Conservation (phyloP, 2,329 filamentous ascomycete genomes). For the Alternaria burnsii region DNA sequence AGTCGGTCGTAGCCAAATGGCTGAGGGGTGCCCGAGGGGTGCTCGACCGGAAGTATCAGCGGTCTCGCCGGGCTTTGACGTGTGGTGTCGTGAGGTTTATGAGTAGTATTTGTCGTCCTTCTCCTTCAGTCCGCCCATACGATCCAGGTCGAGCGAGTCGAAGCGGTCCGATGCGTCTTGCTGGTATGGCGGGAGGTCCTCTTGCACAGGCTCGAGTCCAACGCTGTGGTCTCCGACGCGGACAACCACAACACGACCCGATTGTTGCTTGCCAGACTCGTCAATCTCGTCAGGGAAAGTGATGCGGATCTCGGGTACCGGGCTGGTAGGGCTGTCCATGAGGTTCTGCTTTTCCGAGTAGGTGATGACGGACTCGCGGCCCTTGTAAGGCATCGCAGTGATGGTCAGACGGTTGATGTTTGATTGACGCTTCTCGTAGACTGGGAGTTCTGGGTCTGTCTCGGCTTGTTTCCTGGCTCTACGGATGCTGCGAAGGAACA, state of each 20-base stretch:
- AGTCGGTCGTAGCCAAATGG: constrained; percentile 51
- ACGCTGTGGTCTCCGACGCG: constrained; percentile 88
- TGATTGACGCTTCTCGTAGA: constrained; percentile 69
- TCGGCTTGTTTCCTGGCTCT: constrained; percentile 57
- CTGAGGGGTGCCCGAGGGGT: constrained; percentile 27
- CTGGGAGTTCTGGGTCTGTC: constrained; percentile 63
- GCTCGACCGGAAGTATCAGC: constrained; percentile 19
- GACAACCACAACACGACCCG: constrained; percentile 89
- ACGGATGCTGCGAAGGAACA: constrained; percentile 76
- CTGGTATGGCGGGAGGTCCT: constrained; percentile 88
- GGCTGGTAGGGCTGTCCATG: constrained; percentile 78
- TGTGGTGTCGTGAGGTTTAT: constrained; percentile 20
- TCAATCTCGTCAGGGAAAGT: constrained; percentile 98
- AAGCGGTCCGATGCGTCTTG: constrained; percentile 81
- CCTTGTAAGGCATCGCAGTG: constrained; percentile 51
- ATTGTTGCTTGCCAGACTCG: constrained; percentile 78
- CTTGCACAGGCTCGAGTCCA: constrained; percentile 83
- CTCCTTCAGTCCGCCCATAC: constrained; percentile 93
- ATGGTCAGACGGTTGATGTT: constrained; percentile 68
- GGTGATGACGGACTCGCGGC: constrained; percentile 75
- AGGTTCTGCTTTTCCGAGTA: constrained; percentile 83
- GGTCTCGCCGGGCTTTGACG: constrained; percentile 29
- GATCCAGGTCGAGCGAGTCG: constrained; percentile 92
- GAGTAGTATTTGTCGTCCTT: constrained; percentile 69
- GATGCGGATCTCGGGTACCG: constrained; percentile 94